phyloP scores from a whole-genome alignment of 2,329 filamentous ascomycete species.

The Penicillium sp. region DNA sequence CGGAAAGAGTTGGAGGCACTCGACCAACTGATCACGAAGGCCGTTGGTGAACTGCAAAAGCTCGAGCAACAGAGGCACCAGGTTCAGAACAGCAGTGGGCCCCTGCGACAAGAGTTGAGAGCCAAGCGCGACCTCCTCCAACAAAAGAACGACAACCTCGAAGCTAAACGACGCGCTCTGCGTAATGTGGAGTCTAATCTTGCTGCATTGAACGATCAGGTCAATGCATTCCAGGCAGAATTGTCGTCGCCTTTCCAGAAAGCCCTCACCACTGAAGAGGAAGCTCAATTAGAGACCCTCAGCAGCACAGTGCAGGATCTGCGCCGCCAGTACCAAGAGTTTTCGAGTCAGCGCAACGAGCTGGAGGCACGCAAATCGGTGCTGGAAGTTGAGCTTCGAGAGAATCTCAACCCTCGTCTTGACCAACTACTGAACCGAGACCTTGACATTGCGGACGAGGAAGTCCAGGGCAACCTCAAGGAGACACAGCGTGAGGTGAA shows the following conservation, averaged over 20 bases:
- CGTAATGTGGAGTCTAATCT: conserved; percentile 71
- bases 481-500: conserved; percentile 78
- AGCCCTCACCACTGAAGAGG: conserved; percentile 75
- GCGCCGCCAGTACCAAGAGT: conserved; percentile 69
- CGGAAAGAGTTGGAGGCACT: conserved; percentile 68
- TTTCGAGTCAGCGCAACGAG: conserved; percentile 69
- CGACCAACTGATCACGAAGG: conserved; percentile 82
- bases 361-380: conserved; percentile 76
- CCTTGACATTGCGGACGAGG: conserved; percentile 61
- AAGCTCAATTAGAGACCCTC: conserved; percentile 70
- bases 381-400: conserved; percentile 81
- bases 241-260: conserved; percentile 88
- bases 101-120: conserved; percentile 71
- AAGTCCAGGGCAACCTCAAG: conserved; percentile 61
- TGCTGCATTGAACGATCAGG: conserved; percentile 69
- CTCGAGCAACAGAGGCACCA: conserved; percentile 72
- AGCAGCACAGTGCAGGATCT: conserved; percentile 67
- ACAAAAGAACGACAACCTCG: conserved; percentile 68
- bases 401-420: conserved; percentile 80
- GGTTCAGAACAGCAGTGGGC: conserved; percentile 76
- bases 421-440: conserved; percentile 79
- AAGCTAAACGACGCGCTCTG: conserved; percentile 61
- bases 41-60: conserved; percentile 80
- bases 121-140: conserved; percentile 71
- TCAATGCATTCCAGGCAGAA: conserved; percentile 74